phyloP scores from a whole-genome alignment of 148 eudicot species.

The Cornus florida region DNA sequence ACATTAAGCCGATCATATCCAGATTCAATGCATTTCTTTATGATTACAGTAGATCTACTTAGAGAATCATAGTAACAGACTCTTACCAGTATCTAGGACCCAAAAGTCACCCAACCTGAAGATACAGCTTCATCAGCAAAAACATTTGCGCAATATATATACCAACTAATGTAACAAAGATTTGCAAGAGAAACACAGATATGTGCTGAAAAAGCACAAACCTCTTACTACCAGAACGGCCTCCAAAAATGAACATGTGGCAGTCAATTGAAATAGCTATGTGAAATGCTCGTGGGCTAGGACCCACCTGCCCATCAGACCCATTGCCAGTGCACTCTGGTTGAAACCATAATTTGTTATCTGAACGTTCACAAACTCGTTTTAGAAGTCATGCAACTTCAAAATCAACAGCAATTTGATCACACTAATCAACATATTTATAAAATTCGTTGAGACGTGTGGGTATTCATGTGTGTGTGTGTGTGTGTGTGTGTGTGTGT shows the following conservation, averaged over 20 bases:
- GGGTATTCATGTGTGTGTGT: too few species aligned
- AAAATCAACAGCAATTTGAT: background rate
- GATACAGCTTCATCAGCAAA: conserved; percentile 12
- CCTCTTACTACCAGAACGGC: conserved; percentile 85
- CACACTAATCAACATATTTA: too few species aligned
- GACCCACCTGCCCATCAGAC: conserved; percentile 76
- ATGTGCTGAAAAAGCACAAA: conserved; percentile 17
- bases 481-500: too few species aligned
- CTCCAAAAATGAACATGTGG: conserved; percentile 98
- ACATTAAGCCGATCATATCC: conserved; percentile 1
- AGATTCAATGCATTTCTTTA: background rate
- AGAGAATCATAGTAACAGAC: background rate
- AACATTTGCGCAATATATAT: background rate
- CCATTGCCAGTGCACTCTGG: conserved; percentile 92
- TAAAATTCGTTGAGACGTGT: too few species aligned
- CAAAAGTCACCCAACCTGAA: conserved; percentile 99
- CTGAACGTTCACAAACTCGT: conserved; percentile 37
- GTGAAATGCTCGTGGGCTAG: conserved; percentile 96
- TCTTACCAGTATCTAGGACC: conserved; percentile 93
- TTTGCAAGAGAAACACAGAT: conserved; percentile 6
- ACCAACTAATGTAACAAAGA: background rate
- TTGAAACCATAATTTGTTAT: conserved; percentile 85
- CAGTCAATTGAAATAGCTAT: conserved; percentile 89
- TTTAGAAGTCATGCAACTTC: background rate
- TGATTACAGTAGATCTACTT: background rate